phyloP scores from a whole-genome alignment of 306 rosid genomes.

The Datisca glomerata region DNA sequence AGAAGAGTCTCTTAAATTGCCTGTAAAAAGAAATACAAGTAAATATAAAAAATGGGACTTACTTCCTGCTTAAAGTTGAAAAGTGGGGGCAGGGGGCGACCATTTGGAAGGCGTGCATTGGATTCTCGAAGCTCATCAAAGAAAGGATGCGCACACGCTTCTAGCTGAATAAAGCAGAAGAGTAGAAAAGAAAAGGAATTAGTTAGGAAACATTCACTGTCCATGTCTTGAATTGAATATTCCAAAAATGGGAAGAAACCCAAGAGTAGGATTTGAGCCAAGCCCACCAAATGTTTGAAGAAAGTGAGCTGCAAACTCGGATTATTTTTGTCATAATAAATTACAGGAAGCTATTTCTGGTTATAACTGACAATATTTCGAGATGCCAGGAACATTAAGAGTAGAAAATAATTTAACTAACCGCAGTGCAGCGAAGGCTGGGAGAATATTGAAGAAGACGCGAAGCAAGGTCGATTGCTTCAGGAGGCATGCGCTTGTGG shows the following conservation, averaged over 20 bases:
- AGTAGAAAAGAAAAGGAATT: neutral
- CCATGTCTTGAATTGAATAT: neutral
- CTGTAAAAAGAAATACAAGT: conserved; percentile 3
- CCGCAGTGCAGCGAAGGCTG: conserved; percentile 89
- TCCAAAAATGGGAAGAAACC: neutral
- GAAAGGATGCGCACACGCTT: conserved; percentile 88
- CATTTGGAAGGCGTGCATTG: conserved; percentile 77
- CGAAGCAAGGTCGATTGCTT: conserved; percentile 96
- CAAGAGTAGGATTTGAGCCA: no score
- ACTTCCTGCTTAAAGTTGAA: conserved; percentile 96
- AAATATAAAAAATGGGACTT: conserved; percentile 28
- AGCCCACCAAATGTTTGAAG: no score
- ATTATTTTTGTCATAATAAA: no score
- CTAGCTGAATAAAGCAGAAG: conserved; percentile 47
- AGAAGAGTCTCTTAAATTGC: conserved; percentile 1
- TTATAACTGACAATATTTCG: no score
- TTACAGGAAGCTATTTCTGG: no score
- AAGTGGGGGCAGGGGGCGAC: conserved; percentile 75
- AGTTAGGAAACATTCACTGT: conserved; percentile 6
- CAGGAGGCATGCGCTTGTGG: conserved; percentile 94
- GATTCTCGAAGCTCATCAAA: conserved; percentile 94
- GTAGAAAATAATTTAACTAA: conserved; percentile 27
- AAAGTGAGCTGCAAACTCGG: no score
- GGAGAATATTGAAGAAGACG: conserved; percentile 98
- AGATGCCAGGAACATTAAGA: no score